These are phyloP conservation scores for Claviceps pusilla DNA, from an alignment of 2,329 filamentous ascomycete species.

Conservation along the genomic window DNA sequence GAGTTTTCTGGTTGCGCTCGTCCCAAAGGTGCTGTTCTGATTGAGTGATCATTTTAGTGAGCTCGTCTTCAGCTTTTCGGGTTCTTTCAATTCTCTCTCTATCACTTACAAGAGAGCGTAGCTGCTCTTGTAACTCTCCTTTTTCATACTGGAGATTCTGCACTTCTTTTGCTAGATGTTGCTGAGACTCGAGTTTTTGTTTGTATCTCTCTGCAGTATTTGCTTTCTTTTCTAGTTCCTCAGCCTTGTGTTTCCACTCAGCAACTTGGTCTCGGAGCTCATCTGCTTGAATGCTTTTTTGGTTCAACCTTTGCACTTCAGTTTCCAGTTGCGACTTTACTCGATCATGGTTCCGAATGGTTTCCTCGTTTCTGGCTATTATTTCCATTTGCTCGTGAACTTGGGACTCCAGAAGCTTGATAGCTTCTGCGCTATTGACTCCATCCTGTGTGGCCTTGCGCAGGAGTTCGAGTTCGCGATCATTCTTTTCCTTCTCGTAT, in stretches of 20 bases:
- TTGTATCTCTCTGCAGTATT: conserved; percentile 48
- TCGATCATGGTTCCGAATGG: conserved; percentile 21
- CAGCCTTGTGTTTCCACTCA: conserved; percentile 43
- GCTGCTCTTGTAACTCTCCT: conserved; percentile 35
- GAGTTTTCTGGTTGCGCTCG: conserved; percentile 29
- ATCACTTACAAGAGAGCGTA: conserved; percentile 22
- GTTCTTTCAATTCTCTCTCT: conserved; percentile 19
- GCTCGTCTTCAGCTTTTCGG: conserved; percentile 23
- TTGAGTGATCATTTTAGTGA: conserved; percentile 26
- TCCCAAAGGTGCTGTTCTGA: conserved; percentile 28
- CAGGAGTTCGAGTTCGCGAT: conserved; percentile 36
- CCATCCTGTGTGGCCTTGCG: conserved; percentile 36
- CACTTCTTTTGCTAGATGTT: conserved; percentile 40
- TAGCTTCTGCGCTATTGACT: conserved; percentile 34
- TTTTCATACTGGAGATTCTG: conserved; percentile 39
- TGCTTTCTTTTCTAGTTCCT: conserved; percentile 45
- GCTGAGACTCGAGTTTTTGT: conserved; percentile 45
- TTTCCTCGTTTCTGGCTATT: conserved; percentile 51
- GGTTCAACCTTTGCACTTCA: conserved; percentile 33
- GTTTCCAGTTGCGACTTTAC: conserved; percentile 39
- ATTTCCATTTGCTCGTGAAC: conserved; percentile 54
- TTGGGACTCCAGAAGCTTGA: conserved; percentile 39
- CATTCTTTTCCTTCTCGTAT: conserved; percentile 43
- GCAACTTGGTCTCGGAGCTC: conserved; percentile 43
- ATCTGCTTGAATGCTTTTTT: conserved; percentile 32